Conservation (phyloP, 768 basidiomycete species). For the Symmetrospora coprosmae region DNA sequence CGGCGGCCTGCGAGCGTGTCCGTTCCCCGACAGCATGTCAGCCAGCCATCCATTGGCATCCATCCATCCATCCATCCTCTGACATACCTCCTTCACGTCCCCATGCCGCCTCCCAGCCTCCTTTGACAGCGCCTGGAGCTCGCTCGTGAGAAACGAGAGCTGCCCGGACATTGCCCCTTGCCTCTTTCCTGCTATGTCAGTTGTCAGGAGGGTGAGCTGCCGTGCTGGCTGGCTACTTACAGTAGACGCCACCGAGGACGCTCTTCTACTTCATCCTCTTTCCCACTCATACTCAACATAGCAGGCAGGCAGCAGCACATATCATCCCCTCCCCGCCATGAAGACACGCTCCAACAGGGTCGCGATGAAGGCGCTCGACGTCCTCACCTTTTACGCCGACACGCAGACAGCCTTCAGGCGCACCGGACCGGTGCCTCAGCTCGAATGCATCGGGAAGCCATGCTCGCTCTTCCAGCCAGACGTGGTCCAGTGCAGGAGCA, state of each 20-base stretch:
- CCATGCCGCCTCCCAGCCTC: slow-evolving; percentile 80
- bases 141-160: slow-evolving; percentile 35
- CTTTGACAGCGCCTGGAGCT: slow-evolving; percentile 56
- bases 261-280: too few relatives aligned
- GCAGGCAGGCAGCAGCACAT: too few relatives aligned
- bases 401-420: slow-evolving; percentile 9
- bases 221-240: too few relatives aligned
- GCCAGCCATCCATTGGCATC: too few relatives aligned
- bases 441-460: slow-evolving; percentile 18
- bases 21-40: too few relatives aligned
- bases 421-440: slow-evolving; percentile 4
- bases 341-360: slow-evolving; percentile 7
- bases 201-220: too few relatives aligned
- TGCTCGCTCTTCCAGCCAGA: slow-evolving; percentile 17
- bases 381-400: slow-evolving; percentile 8
- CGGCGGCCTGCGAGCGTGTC: slow-evolving; percentile 67
- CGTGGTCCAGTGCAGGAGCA: slow-evolving; percentile 17
- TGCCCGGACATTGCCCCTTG: too few relatives aligned
- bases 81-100: slow-evolving; percentile 91
- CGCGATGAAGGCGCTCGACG: slow-evolving; percentile 8
- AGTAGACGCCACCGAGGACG: too few relatives aligned
- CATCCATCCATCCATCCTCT: too few relatives aligned
- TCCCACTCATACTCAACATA: too few relatives aligned
- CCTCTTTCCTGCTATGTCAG: too few relatives aligned
- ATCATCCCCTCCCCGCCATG: too few relatives aligned